phyloP scores from a whole-genome alignment of 164 flowering plant species.

The Brasenia schreberi region DNA sequence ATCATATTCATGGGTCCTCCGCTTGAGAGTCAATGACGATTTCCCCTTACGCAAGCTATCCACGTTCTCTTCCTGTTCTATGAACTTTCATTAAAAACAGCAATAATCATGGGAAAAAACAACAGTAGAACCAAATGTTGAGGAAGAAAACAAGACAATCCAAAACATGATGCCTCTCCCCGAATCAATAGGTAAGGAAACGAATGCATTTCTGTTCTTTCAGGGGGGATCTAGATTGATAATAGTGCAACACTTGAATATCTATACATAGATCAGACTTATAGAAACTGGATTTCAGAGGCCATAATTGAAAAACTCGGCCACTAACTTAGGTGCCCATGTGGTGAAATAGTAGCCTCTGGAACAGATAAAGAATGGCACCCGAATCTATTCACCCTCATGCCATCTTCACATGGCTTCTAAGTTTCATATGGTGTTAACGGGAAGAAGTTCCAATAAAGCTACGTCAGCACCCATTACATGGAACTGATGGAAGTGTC shows the following conservation, averaged over 20 bases:
- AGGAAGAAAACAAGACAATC: no score
- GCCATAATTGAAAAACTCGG: no score
- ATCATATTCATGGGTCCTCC: neutral
- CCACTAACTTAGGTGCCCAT: no score
- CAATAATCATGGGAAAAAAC: neutral
- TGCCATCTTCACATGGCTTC: neutral
- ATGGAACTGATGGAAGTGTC: neutral
- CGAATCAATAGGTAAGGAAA: no score
- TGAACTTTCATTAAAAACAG: neutral
- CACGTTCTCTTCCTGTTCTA: neutral
- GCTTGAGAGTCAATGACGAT: neutral
- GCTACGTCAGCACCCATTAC: neutral
- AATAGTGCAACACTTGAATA: no score
- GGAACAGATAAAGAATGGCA: neutral
- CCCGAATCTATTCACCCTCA: neutral
- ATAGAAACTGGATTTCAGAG: no score
- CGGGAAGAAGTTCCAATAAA: neutral
- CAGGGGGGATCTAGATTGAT: no score
- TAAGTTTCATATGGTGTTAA: neutral
- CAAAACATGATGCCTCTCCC: no score
- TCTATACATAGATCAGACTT: no score
- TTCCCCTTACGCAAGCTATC: neutral
- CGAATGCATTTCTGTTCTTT: no score
- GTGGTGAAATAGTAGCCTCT: neutral
- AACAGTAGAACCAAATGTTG: no score